A percentile compares a stretch with the other conserved stretches of the same genome.
Evolutionary conservation across 208 protist species (phyloP).

Genomic region (Leishmania amazonensis): DNA sequence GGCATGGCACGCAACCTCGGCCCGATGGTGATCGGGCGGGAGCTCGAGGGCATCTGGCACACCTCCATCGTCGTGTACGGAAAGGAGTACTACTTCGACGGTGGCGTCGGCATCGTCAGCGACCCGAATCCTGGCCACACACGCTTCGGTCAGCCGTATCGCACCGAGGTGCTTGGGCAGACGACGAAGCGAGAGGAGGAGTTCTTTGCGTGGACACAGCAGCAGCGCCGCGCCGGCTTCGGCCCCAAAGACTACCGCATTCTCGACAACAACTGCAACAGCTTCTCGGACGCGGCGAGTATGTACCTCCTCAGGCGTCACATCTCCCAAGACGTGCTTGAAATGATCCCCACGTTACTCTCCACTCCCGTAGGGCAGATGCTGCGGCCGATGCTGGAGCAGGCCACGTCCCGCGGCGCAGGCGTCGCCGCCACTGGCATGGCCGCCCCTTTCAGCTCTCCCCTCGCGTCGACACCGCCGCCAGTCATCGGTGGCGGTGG

Average conservation of each 20-base stretch:
- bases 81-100: slow-evolving; percentile 94
- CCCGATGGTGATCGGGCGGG: slow-evolving; percentile 75
- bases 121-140: slow-evolving; percentile 55
- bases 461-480: background rate
- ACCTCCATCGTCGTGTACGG: slow-evolving; percentile 93
- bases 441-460: background rate
- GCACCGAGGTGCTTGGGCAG: slow-evolving; percentile 57
- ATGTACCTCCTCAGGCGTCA: slow-evolving; percentile 68
- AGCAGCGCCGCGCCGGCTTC: slow-evolving; percentile 43
- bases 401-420: slow-evolving; percentile 41
- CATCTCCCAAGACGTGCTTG: slow-evolving; percentile 72
- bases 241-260: slow-evolving; percentile 88
- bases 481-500: background rate
- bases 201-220: slow-evolving; percentile 58
- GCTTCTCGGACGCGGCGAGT: slow-evolving; percentile 88
- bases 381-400: slow-evolving; percentile 79
- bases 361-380: slow-evolving; percentile 80
- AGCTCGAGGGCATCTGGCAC: slow-evolving; percentile 95
- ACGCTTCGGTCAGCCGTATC: slow-evolving; percentile 78
- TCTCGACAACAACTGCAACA: slow-evolving; percentile 94
- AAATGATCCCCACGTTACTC: slow-evolving; percentile 81
- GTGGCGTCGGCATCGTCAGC: slow-evolving; percentile 76
- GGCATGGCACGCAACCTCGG: slow-evolving; percentile 88
- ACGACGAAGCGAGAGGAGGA: slow-evolving; percentile 61
- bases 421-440: background rate